These are phyloP conservation scores for Misopates orontium DNA, from an alignment of 257 asterid genomes.

Conservation along the genomic window DNA sequence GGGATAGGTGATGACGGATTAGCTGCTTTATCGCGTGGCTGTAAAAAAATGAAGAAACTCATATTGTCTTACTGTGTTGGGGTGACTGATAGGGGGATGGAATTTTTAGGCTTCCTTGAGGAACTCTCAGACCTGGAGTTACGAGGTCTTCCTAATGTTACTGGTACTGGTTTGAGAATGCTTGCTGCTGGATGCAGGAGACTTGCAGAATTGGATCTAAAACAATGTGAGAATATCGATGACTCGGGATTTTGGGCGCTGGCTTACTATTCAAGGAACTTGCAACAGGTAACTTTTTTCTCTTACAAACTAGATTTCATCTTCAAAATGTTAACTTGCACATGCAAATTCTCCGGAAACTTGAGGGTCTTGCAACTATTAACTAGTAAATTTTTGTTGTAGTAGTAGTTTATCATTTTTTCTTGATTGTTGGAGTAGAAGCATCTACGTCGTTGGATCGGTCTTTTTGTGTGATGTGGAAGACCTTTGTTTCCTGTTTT, in stretches of 20 bases:
- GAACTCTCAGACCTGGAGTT: conserved; percentile 54
- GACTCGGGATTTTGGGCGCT: conserved; percentile 75
- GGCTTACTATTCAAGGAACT: conserved; percentile 59
- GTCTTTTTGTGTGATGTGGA: too few species aligned
- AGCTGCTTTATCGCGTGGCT: conserved; percentile 55
- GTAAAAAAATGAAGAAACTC: conserved; percentile 56
- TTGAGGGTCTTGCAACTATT: neutral
- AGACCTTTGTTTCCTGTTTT: too few species aligned
- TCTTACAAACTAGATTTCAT: neutral
- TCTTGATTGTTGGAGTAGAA: too few species aligned
- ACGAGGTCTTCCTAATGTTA: conserved; percentile 49
- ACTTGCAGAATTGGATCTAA: conserved; percentile 65
- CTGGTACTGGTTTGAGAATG: conserved; percentile 55
- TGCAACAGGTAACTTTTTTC: conserved; percentile 55
- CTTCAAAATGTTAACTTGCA: neutral
- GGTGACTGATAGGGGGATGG: conserved; percentile 59
- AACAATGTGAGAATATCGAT: conserved; percentile 49
- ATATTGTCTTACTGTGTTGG: conserved; percentile 59
- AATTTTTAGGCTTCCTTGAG: conserved; percentile 41
- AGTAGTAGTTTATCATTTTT: too few species aligned
- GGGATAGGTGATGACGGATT: conserved; percentile 64
- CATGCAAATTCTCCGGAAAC: too few species aligned
- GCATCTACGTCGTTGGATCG: too few species aligned
- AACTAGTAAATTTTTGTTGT: too few species aligned
- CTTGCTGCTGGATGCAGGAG: conserved; percentile 66